A percentile compares a stretch with the other conserved stretches of the same genome.
Conservation (phyloP, 2,329 filamentous ascomycete genomes). For the Pseudogymnoascus sp. region DNA sequence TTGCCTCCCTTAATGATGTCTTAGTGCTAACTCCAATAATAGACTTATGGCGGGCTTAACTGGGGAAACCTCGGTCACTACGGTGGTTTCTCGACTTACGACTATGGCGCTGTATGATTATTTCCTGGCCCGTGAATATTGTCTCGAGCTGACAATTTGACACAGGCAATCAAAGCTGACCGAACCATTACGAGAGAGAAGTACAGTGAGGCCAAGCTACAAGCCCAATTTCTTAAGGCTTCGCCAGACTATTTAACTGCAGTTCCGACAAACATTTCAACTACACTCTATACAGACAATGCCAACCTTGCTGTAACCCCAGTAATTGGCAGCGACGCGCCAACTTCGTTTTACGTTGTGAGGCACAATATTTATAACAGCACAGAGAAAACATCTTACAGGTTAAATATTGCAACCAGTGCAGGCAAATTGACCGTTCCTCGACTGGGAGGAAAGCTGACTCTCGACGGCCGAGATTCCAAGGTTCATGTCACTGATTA, state of each 20-base stretch:
- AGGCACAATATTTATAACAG: slow-evolving; percentile 56
- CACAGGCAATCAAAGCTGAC: slow-evolving; percentile 12
- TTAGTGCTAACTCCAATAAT: slow-evolving; percentile 34
- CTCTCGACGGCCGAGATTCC: slow-evolving; percentile 52
- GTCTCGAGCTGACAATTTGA: background rate
- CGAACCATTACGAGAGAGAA: slow-evolving; percentile 9
- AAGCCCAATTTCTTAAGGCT: slow-evolving; percentile 16
- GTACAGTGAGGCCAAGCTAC: slow-evolving; percentile 15
- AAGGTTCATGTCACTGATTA: slow-evolving; percentile 61
- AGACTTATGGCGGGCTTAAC: slow-evolving; percentile 63
- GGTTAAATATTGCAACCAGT: slow-evolving; percentile 50
- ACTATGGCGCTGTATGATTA: slow-evolving; percentile 39
- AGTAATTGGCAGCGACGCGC: slow-evolving; percentile 43
- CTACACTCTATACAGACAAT: slow-evolving; percentile 54
- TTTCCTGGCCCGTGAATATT: background rate
- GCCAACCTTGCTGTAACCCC: slow-evolving; percentile 56
- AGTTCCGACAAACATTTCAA: background rate
- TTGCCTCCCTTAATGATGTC: background rate
- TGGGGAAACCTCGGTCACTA: slow-evolving; percentile 70
- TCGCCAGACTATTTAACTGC: slow-evolving; percentile 18
- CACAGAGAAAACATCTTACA: slow-evolving; percentile 48
- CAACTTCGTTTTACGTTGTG: slow-evolving; percentile 53
- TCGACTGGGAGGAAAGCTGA: slow-evolving; percentile 46
- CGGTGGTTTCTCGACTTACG: slow-evolving; percentile 48
- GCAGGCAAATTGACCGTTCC: slow-evolving; percentile 48